These are phyloP conservation scores for Cladosporium velox DNA, from an alignment of 2,329 filamentous ascomycete species.

Conservation along the genomic window DNA sequence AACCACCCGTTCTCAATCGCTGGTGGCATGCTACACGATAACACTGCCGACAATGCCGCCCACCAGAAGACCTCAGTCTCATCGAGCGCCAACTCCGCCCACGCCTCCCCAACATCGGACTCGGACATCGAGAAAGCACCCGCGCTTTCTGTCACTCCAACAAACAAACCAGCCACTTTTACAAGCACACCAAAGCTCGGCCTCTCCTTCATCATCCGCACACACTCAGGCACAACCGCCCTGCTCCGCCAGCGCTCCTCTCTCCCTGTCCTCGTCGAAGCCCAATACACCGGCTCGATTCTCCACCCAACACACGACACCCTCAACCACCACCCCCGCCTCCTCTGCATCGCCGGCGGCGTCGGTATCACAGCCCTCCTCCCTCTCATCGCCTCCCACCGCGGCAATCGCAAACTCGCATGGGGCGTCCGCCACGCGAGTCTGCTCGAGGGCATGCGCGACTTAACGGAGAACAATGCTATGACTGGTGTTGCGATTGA, in stretches of 20 bases:
- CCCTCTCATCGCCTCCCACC: slow-evolving; percentile 38
- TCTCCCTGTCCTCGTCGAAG: slow-evolving; percentile 44
- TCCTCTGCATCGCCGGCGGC: slow-evolving; percentile 51
- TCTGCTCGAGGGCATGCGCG: slow-evolving; percentile 29
- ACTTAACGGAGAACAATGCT: slow-evolving; percentile 11
- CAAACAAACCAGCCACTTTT: not conserved
- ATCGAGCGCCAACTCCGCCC: slow-evolving; percentile 13
- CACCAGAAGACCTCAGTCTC: not conserved
- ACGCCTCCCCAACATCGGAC: not conserved
- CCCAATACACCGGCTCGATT: slow-evolving; percentile 39
- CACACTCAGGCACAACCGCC: slow-evolving; percentile 41
- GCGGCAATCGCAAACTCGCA: slow-evolving; percentile 39
- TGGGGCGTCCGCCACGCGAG: slow-evolving; percentile 40
- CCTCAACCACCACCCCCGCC: slow-evolving; percentile 28
- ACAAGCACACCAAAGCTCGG: slow-evolving; percentile 23
- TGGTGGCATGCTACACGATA: slow-evolving; percentile 28
- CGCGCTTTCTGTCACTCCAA: not conserved
- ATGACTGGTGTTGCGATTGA: slow-evolving; percentile 34
- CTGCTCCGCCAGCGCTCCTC: slow-evolving; percentile 28
- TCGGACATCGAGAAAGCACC: slow-evolving; percentile 7
- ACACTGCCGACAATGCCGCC: slow-evolving; percentile 22
- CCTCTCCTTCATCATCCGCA: slow-evolving; percentile 43
- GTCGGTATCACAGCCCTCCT: slow-evolving; percentile 53
- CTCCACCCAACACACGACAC: slow-evolving; percentile 24
- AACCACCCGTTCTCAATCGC: slow-evolving; percentile 57